These are phyloP conservation scores for Lolium rigidum DNA, from an alignment of 176 grass and related monocot genomes.

Conservation along the genomic window DNA sequence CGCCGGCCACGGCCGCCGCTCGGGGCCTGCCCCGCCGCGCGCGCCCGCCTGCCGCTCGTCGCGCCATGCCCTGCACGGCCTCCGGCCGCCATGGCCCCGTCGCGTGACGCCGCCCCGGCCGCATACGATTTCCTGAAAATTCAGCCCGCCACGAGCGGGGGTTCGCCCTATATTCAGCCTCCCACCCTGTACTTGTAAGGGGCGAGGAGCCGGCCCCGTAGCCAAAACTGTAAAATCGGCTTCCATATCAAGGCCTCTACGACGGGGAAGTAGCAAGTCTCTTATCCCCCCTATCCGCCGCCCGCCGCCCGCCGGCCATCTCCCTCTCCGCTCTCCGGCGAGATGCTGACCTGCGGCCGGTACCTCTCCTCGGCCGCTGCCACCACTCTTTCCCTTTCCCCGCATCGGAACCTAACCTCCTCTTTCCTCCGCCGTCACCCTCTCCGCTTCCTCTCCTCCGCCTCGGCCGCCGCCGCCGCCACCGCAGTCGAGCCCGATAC, in stretches of 20 bases:
- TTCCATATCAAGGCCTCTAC: neutral
- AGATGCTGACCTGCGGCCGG: constrained; percentile 61
- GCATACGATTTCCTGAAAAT: too few relatives aligned
- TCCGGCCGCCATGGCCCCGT: too few relatives aligned
- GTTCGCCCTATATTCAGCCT: too few relatives aligned
- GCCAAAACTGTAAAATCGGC: constrained; percentile 17
- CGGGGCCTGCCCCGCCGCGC: too few relatives aligned
- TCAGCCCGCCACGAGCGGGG: too few relatives aligned
- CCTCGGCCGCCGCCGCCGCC: constrained; percentile 23
- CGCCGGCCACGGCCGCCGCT: too few relatives aligned
- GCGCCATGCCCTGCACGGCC: too few relatives aligned
- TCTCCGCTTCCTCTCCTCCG: constrained; percentile 33
- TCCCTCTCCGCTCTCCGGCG: constrained; percentile 36
- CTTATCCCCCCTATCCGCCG: constrained; percentile 42
- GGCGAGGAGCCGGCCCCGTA: too few relatives aligned
- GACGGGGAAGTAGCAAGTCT: neutral
- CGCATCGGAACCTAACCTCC: constrained; percentile 19
- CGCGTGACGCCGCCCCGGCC: too few relatives aligned
- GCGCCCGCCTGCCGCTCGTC: too few relatives aligned
- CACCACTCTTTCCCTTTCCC: constrained; percentile 16
- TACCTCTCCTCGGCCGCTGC: constrained; percentile 43
- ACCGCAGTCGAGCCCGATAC: constrained; percentile 37
- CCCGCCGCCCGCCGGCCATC: constrained; percentile 45
- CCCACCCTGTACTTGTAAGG: too few relatives aligned
- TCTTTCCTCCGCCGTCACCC: constrained; percentile 44